Evolutionary conservation across 208 protist species (phyloP).

Genomic region (Plasmodiophora brassicae): DNA sequence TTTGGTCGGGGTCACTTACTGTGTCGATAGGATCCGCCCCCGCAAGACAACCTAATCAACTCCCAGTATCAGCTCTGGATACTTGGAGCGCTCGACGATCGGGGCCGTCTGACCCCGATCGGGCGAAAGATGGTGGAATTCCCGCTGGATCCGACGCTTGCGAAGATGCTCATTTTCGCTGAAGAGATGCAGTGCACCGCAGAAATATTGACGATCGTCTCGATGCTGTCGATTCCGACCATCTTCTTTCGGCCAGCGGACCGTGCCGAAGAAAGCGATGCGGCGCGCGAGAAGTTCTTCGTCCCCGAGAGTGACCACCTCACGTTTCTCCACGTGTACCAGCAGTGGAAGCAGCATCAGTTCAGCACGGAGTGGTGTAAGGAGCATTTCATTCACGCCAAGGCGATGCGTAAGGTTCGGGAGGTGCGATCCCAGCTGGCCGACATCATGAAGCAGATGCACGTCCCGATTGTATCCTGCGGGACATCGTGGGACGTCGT

Average conservation of each 20-base stretch:
- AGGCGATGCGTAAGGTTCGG: constrained; percentile 73
- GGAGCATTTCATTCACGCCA: constrained; percentile 91
- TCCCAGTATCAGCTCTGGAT: constrained; percentile 95
- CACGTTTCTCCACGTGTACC: constrained; percentile 95
- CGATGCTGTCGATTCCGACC: constrained; percentile 89
- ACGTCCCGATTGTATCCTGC: neutral
- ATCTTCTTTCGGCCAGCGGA: constrained; percentile 87
- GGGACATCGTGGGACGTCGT: constrained; percentile 73
- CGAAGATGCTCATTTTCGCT: constrained; percentile 84
- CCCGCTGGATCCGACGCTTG: constrained; percentile 89
- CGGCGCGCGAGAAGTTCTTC: constrained; percentile 83
- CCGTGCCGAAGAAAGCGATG: constrained; percentile 55
- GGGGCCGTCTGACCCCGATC: constrained; percentile 79
- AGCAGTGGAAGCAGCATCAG: constrained; percentile 73
- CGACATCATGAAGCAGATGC: constrained; percentile 79
- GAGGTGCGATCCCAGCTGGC: constrained; percentile 91
- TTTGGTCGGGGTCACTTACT: too few relatives aligned
- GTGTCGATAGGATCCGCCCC: constrained; percentile 52
- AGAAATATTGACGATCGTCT: constrained; percentile 70
- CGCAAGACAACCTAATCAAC: constrained; percentile 80
- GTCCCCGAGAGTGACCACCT: constrained; percentile 96
- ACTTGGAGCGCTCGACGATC: constrained; percentile 90
- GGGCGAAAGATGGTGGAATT: constrained; percentile 94
- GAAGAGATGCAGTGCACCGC: constrained; percentile 68
- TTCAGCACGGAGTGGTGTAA: constrained; percentile 84